These are phyloP conservation scores for Coleophoma eucalyptorum DNA, from an alignment of 2,329 filamentous ascomycete species.

Conservation along the genomic window DNA sequence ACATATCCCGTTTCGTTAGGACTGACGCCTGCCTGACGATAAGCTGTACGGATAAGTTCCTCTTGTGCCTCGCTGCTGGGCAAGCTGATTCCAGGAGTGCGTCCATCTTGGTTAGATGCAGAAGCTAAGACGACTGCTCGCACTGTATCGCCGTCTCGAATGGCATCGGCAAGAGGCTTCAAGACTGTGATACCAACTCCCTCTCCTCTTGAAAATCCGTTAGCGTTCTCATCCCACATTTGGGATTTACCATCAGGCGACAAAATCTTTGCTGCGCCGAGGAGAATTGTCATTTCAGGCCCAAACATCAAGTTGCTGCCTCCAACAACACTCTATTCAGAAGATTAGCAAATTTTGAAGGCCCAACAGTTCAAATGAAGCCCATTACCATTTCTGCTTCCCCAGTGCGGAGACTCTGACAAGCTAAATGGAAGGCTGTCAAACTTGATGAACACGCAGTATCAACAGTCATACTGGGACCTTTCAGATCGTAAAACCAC, in stretches of 20 bases:
- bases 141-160: constrained; percentile 38
- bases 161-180: constrained; percentile 47
- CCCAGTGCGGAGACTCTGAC: constrained; percentile 36
- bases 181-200: constrained; percentile 56
- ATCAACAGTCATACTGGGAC: constrained; percentile 42
- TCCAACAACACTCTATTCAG: background rate
- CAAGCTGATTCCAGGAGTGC: constrained; percentile 40
- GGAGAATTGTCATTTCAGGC: background rate
- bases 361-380: background rate
- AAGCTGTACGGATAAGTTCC: constrained; percentile 14
- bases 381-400: constrained; percentile 19
- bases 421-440: constrained; percentile 48
- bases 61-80: constrained; percentile 40
- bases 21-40: constrained; percentile 12
- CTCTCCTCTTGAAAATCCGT: constrained; percentile 61
- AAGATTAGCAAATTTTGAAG: background rate
- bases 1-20: background rate
- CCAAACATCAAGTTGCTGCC: constrained; percentile 2
- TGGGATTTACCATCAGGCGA: background rate
- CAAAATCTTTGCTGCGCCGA: background rate
- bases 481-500: background rate
- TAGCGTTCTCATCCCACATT: background rate
- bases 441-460: constrained; percentile 54
- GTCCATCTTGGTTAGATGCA: constrained; percentile 40
- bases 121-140: constrained; percentile 38